Percentiles rank a stretch among this genome's conserved stretches.
These are phyloP conservation scores for Acer negundo DNA, from an alignment of 345 rosid species.

Conservation along the genomic window DNA sequence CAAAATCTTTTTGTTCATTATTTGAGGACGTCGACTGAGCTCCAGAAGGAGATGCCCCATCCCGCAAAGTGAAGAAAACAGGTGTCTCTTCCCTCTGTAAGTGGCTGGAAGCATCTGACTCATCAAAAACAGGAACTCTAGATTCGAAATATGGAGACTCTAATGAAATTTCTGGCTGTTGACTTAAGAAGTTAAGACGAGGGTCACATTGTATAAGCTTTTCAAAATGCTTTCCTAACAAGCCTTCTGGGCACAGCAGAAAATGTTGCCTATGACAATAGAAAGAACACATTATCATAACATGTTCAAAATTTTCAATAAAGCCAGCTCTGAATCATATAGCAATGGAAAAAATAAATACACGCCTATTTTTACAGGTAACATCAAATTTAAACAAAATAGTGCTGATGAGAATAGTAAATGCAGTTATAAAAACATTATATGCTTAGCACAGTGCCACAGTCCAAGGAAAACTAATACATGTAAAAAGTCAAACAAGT, in stretches of 20 bases:
- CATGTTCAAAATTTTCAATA: neutral
- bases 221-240: conserved; percentile 62
- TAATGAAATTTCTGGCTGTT: conserved; percentile 47
- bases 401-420: too few relatives aligned
- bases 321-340: neutral
- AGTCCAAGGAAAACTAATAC: neutral
- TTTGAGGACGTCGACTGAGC: conserved; percentile 45
- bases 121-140: conserved; percentile 35
- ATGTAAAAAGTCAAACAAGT: neutral
- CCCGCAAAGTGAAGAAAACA: conserved; percentile 33
- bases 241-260: conserved; percentile 56
- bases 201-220: conserved; percentile 75
- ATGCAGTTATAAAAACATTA: neutral
- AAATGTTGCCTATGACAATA: conserved; percentile 51
- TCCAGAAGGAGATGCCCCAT: conserved; percentile 32
- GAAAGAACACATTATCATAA: conserved; percentile 1
- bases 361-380: neutral
- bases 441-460: neutral
- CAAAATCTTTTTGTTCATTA: conserved; percentile 35
- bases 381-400: neutral
- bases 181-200: conserved; percentile 64
- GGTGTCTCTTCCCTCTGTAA: conserved; percentile 27
- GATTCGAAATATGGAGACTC: conserved; percentile 64
- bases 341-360: neutral
- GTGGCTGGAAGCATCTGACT: conserved; percentile 36